Base-by-base conservation (phyloP, 192 early-diverging fungal species). In the Paraglomus brasilianum region DNA sequence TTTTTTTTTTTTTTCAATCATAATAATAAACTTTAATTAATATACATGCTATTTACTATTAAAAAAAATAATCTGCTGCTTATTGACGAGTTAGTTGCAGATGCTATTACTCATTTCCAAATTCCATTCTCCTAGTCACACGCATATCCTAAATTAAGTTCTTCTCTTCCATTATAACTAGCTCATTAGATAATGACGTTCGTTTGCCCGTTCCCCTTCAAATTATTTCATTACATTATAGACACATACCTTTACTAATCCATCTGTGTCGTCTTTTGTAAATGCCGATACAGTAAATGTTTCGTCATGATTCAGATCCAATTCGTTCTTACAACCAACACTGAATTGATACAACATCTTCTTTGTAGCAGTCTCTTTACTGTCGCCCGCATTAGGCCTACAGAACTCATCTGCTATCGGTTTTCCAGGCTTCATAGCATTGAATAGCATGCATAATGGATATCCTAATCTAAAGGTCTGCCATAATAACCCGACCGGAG, bases 261-360 rank as follows among this genome's bases (percentile, higher is more conserved):
- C 91, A 78, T 95, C 96, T 40, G 95, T 98, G 74, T 98, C 93
- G 74, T 97, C 95, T 63, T 91, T 88, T 76, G 89, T 94, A 41
- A 97, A 78, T 57, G 95, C 93, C 6, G 92, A 85, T 56, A 97
- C 87, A 45, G 89, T 86, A 77, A 95, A 93, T 24, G 92, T 75
- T 67, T 90, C 82, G 55, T 94, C 89, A 43, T 95, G 86, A 39
- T 78, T 80, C n/a, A 87, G 81, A 55, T 92, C 72, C 1, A 90
- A 81, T 72, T 93, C 86, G 42, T 86, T 81, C 57, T 90, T 88
- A 80, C 94, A 95, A n/a, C 89, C 88, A 60, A 91, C 88, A 36
- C 96, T 70, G 79, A 98, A 98, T 61, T 86, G 82, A 77, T 89
- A 95, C 49, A 97, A 90, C 21, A 82, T 85, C 52, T 89, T 87